phyloP scores from a whole-genome alignment of 371 early-diverging fungal genomes.

The Mortierella sp. region DNA sequence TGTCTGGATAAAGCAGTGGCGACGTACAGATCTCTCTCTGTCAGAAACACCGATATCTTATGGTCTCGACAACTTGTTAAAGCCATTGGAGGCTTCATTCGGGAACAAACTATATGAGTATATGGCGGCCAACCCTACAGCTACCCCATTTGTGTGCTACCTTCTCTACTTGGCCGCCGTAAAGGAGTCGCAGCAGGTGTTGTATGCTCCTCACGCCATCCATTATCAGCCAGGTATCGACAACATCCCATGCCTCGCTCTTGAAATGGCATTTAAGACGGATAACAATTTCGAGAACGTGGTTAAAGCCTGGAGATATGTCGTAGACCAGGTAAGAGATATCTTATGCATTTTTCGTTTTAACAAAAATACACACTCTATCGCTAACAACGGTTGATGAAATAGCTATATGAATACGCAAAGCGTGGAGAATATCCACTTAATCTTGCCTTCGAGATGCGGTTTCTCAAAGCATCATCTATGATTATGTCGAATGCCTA shows the following conservation, averaged over 20 bases:
- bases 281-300: conserved; percentile 44
- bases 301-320: conserved; percentile 26
- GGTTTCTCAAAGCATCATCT: conserved; percentile 34
- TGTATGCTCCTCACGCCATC: conserved; percentile 53
- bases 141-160: conserved; percentile 24
- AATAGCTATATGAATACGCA: conserved; percentile 37
- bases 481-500: conserved; percentile 43
- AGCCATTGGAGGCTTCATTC: too few relatives aligned
- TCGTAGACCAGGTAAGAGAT: conserved; percentile 25
- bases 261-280: conserved; percentile 50
- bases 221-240: conserved; percentile 53
- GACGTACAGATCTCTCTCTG: conserved; percentile 17
- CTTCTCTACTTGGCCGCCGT: conserved; percentile 6
- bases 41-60: not conserved
- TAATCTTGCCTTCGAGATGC: conserved; percentile 40
- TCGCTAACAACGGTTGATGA: too few relatives aligned
- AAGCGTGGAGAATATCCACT: conserved; percentile 29
- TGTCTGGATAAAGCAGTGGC: conserved; percentile 55
- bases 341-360: too few relatives aligned
- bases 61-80: not conserved
- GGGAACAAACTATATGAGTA: conserved; percentile 11
- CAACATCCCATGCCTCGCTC: conserved; percentile 20
- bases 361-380: too few relatives aligned
- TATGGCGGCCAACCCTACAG: conserved; percentile 18
- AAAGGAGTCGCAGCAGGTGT: conserved; percentile 2